A percentile compares a stretch with the other conserved stretches of the same genome.
Evolutionary conservation across 2,329 filamentous ascomycete species (phyloP).

Genomic region (Colletotrichum sp.): DNA sequence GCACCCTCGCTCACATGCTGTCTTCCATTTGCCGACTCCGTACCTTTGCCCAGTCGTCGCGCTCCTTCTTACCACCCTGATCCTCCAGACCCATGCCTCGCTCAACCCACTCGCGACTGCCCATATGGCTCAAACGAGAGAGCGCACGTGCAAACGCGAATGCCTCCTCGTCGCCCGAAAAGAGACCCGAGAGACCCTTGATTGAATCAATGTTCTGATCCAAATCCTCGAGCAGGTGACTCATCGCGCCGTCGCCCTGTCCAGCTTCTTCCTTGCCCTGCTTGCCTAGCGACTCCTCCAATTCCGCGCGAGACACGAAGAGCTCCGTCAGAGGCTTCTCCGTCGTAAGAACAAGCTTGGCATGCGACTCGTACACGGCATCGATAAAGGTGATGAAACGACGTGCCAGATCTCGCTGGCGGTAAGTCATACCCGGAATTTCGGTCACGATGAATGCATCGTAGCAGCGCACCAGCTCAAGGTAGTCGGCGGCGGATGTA

Average conservation of each 20-base stretch:
- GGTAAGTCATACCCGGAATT: slow-evolving; percentile 89
- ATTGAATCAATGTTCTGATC: slow-evolving; percentile 84
- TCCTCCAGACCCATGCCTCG: slow-evolving; percentile 72
- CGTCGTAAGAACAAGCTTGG: slow-evolving; percentile 94
- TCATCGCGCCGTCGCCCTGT: slow-evolving; percentile 70
- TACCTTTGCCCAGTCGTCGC: slow-evolving; percentile 68
- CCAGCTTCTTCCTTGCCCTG: slow-evolving; percentile 37
- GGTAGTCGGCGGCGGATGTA: slow-evolving; percentile 92
- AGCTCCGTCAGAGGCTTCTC: slow-evolving; percentile 84
- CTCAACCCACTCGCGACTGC: slow-evolving; percentile 93
- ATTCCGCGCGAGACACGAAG: slow-evolving; percentile 78
- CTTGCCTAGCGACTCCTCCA: slow-evolving; percentile 59
- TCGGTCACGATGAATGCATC: slow-evolving; percentile 92
- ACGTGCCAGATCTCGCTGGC: slow-evolving; percentile 83
- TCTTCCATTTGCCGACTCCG: slow-evolving; percentile 73
- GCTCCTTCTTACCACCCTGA: slow-evolving; percentile 68
- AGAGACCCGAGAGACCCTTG: slow-evolving; percentile 79
- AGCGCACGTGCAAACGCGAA: slow-evolving; percentile 95
- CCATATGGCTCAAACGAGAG: slow-evolving; percentile 88
- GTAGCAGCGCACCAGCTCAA: slow-evolving; percentile 89
- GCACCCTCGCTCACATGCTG: slow-evolving; percentile 53
- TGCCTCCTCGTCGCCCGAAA: slow-evolving; percentile 92
- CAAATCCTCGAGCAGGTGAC: slow-evolving; percentile 84
- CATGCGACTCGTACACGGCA: slow-evolving; percentile 89
- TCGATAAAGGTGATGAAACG: slow-evolving; percentile 98